phyloP scores from a whole-genome alignment of 139 green algal genomes.

The Zygnema cylindricum region DNA sequence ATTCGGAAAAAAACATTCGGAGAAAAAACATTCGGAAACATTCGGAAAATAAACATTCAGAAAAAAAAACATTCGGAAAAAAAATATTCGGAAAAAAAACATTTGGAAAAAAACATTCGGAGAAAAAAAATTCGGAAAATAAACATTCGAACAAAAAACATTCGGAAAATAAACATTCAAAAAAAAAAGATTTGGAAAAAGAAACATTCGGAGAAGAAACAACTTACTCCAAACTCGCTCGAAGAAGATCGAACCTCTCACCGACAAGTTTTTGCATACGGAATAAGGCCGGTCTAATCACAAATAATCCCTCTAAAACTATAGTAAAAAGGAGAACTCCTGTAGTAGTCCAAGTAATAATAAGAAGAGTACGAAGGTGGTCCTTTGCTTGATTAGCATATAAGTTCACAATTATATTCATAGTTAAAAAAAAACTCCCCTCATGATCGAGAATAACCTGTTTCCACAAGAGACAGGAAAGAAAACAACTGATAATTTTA shows the following conservation, averaged over 20 bases:
- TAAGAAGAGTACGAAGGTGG: conserved; percentile 31
- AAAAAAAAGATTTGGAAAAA: too few relatives aligned
- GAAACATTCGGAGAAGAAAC: not conserved
- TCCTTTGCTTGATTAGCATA: not conserved
- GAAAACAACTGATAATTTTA: too few relatives aligned
- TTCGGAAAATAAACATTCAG: too few relatives aligned
- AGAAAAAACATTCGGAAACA: too few relatives aligned
- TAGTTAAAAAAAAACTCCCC: conserved; percentile 5
- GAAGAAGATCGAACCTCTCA: conserved; percentile 48
- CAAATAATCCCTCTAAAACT: conserved; percentile 33
- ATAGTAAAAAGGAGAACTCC: conserved; percentile 14
- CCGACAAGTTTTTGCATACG: conserved; percentile 25
- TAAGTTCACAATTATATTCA: conserved; percentile 20
- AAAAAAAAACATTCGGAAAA: too few relatives aligned
- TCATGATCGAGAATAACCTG: conserved; percentile 33
- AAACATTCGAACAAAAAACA: too few relatives aligned
- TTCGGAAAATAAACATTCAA: too few relatives aligned
- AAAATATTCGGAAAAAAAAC: too few relatives aligned
- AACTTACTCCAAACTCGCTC: conserved; percentile 41
- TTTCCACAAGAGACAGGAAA: too few relatives aligned
- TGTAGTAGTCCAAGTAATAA: conserved; percentile 35
- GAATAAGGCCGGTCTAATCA: conserved; percentile 25
- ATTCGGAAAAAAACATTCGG: too few relatives aligned
- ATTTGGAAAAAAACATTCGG: too few relatives aligned
- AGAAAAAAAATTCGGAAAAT: too few relatives aligned